Conservation (phyloP, 306 rosid species). For the Sophora flavescens region DNA sequence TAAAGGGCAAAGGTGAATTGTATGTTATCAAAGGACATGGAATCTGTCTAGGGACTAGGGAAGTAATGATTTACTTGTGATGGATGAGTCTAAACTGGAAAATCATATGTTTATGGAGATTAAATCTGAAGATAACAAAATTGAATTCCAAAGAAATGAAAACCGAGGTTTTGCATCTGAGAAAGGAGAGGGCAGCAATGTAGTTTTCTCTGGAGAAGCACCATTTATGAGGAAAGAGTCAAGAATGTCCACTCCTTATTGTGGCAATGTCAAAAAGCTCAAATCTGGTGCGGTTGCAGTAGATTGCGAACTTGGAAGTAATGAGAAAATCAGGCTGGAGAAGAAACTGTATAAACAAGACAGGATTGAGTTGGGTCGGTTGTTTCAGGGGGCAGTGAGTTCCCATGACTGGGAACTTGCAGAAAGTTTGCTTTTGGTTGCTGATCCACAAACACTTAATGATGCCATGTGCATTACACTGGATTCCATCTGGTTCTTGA, state of each 20-base stretch:
- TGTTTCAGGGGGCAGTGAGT: constrained; percentile 82
- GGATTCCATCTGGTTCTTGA: constrained; percentile 92
- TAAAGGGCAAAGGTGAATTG: constrained; percentile 26
- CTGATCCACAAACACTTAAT: constrained; percentile 83
- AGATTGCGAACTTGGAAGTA: constrained; percentile 54
- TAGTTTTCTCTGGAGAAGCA: constrained; percentile 66
- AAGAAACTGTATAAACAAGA: constrained; percentile 80
- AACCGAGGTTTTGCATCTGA: constrained; percentile 56
- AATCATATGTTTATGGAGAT: constrained; percentile 50
- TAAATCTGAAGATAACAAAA: constrained; percentile 54
- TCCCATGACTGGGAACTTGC: constrained; percentile 87
- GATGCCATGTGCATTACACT: constrained; percentile 84
- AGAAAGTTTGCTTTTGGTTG: constrained; percentile 71
- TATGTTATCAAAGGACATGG: constrained; percentile 32
- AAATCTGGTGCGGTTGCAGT: constrained; percentile 51
- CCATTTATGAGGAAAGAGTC: constrained; percentile 60
- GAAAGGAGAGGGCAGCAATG: constrained; percentile 67
- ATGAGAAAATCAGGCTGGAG: constrained; percentile 58
- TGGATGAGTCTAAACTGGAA: constrained; percentile 50
- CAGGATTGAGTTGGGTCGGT: constrained; percentile 77
- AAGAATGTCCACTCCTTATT: constrained; percentile 49
- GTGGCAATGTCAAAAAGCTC: constrained; percentile 63
- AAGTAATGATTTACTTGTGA: constrained; percentile 38
- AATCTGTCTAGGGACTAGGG: constrained; percentile 25
- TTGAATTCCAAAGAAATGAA: constrained; percentile 53